phyloP scores from a whole-genome alignment of 306 rosid species.

The Ormosia emarginata region DNA sequence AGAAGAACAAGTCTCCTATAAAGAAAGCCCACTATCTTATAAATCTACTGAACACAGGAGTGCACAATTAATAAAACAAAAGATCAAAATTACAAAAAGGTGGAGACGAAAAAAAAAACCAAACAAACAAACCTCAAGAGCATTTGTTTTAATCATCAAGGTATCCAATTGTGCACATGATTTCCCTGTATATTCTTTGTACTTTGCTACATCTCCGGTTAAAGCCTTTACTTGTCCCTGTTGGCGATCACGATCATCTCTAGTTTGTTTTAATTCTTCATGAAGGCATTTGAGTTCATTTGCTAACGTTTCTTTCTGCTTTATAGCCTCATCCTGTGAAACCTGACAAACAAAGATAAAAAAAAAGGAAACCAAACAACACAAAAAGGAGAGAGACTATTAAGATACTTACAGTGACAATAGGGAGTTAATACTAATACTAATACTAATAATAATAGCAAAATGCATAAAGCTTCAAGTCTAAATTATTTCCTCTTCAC shows the following conservation, averaged over 20 bases:
- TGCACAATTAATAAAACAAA: not conserved
- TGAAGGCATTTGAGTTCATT: constrained; percentile 65
- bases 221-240: constrained; percentile 46
- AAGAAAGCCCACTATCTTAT: constrained; percentile 9
- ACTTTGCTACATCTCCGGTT: constrained; percentile 50
- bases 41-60: not conserved
- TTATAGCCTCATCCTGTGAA: constrained; percentile 57
- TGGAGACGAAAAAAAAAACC: not conserved
- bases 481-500: not conserved
- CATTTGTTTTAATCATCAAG: constrained; percentile 51
- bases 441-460: not conserved
- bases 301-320: constrained; percentile 50
- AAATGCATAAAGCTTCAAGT: not conserved
- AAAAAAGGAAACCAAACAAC: not conserved
- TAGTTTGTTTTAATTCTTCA: constrained; percentile 69
- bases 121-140: constrained; percentile 62
- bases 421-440: not conserved
- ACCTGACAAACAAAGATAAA: constrained; percentile 41
- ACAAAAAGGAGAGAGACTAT: not conserved
- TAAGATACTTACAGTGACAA: not conserved
- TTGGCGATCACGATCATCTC: constrained; percentile 80
- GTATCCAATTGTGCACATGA: constrained; percentile 57
- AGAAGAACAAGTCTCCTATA: constrained; percentile 71
- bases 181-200: constrained; percentile 41
- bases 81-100: not conserved